Evolutionary conservation across 2,329 filamentous ascomycete species (phyloP).

Genomic region (Aspergillus pseudonomiae): DNA sequence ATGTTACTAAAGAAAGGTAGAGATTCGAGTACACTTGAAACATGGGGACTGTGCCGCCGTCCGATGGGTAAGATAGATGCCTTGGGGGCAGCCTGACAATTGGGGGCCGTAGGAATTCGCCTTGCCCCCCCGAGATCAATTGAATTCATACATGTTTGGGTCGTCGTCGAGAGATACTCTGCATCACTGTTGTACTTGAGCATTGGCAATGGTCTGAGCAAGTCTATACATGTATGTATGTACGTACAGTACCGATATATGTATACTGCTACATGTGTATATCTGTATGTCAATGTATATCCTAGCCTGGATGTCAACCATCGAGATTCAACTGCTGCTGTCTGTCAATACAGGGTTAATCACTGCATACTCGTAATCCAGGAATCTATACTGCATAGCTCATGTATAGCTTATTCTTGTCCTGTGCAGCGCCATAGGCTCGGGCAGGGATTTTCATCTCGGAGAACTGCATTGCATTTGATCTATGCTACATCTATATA

Average conservation of each 20-base stretch:
- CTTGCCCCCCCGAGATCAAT: neutral
- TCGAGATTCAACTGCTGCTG: neutral
- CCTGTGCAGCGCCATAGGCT: neutral
- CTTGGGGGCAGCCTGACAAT: neutral
- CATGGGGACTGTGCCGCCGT: no score
- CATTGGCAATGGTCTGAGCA: neutral
- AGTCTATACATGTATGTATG: neutral
- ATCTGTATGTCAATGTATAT: neutral
- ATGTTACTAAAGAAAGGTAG: neutral
- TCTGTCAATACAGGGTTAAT: neutral
- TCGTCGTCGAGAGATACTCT: neutral
- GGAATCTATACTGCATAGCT: neutral
- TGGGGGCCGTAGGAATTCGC: neutral
- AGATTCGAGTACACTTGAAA: neutral
- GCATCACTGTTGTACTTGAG: neutral
- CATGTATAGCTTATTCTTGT: constrained; percentile 1
- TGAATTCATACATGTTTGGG: neutral
- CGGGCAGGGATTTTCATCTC: neutral
- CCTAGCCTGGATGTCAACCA: neutral
- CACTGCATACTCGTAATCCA: neutral
- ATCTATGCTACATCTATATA: constrained; percentile 1
- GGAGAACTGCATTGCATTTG: neutral
- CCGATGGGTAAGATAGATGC: neutral
- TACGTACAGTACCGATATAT: neutral
- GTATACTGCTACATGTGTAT: neutral